Conservation (phyloP, 352 stramenopile genomes). For the Globisporangium nagaii region DNA sequence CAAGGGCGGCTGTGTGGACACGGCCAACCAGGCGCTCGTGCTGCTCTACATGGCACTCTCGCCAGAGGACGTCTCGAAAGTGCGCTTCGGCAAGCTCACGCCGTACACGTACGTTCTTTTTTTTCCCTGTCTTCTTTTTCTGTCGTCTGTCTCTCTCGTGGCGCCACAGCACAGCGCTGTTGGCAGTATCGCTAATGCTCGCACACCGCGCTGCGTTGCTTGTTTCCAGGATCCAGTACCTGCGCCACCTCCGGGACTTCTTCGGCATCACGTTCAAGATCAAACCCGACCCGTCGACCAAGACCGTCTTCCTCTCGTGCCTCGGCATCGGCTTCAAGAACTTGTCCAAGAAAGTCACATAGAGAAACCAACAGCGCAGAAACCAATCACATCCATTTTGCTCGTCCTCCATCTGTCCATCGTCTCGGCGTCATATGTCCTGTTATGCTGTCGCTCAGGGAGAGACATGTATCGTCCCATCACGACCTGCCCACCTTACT, state of each 20-base stretch:
- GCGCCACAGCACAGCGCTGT: too few relatives aligned
- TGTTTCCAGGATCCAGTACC: slow-evolving; percentile 72
- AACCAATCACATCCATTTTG: not conserved
- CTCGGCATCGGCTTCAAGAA: slow-evolving; percentile 95
- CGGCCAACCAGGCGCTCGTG: slow-evolving; percentile 92
- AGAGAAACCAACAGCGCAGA: slow-evolving; percentile 21
- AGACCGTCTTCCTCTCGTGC: slow-evolving; percentile 92
- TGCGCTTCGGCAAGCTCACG: slow-evolving; percentile 87
- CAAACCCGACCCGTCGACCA: slow-evolving; percentile 82
- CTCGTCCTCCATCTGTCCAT: too few relatives aligned
- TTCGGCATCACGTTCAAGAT: slow-evolving; percentile 94
- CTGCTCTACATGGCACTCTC: slow-evolving; percentile 98
- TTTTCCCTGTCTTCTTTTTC: not conserved
- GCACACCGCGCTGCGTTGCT: too few relatives aligned
- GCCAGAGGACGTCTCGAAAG: slow-evolving; percentile 96
- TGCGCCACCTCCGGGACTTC: slow-evolving; percentile 90
- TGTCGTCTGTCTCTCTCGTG: not conserved
- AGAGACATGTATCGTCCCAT: too few relatives aligned
- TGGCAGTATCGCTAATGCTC: too few relatives aligned
- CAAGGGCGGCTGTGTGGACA: slow-evolving; percentile 93
- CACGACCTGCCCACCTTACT: too few relatives aligned
- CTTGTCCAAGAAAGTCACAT: slow-evolving; percentile 92
- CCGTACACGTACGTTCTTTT: slow-evolving; percentile 57
- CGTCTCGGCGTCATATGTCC: too few relatives aligned
- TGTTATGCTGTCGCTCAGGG: too few relatives aligned